Percentiles rank a stretch among this genome's conserved stretches.
Evolutionary conservation across 2,329 filamentous ascomycete genomes (phyloP).

Genomic region (Aspergillus fructus): DNA sequence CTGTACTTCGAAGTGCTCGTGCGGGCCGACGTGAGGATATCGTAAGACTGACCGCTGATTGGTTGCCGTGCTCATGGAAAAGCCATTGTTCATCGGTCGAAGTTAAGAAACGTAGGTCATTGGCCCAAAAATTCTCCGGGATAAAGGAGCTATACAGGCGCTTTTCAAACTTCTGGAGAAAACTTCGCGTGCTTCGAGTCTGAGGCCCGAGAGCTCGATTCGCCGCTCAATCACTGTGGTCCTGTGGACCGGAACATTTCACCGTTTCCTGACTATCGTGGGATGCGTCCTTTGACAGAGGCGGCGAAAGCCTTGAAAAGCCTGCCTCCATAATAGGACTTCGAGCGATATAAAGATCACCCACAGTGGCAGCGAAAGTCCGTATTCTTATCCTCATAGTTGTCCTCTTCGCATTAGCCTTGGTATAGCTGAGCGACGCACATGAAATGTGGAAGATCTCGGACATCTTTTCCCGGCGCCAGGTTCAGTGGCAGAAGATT

Average conservation of each 20-base stretch:
- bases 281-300: constrained; percentile 2
- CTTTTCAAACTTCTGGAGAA: constrained; percentile 2
- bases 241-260: constrained; percentile 2
- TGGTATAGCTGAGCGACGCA: constrained; percentile 1
- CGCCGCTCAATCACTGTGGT: constrained; percentile 2
- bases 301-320: constrained; percentile 1
- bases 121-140: constrained; percentile 2
- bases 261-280: background rate
- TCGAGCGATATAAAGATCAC: constrained; percentile 3
- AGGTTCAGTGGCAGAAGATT: constrained; percentile 3
- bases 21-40: background rate
- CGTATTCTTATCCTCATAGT: background rate
- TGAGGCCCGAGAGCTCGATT: constrained; percentile 1
- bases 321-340: background rate
- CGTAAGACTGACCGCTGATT: constrained; percentile 8
- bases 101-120: constrained; percentile 4
- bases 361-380: constrained; percentile 4
- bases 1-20: background rate
- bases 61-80: constrained; percentile 2
- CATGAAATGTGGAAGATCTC: constrained; percentile 7
- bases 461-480: constrained; percentile 3
- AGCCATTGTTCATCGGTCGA: constrained; percentile 7
- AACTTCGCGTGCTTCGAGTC: background rate
- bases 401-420: background rate
- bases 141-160: constrained; percentile 6